These are phyloP conservation scores for Aspergillus homomorphus DNA, from an alignment of 495 filamentous ascomycete genomes.

Conservation along the genomic window DNA sequence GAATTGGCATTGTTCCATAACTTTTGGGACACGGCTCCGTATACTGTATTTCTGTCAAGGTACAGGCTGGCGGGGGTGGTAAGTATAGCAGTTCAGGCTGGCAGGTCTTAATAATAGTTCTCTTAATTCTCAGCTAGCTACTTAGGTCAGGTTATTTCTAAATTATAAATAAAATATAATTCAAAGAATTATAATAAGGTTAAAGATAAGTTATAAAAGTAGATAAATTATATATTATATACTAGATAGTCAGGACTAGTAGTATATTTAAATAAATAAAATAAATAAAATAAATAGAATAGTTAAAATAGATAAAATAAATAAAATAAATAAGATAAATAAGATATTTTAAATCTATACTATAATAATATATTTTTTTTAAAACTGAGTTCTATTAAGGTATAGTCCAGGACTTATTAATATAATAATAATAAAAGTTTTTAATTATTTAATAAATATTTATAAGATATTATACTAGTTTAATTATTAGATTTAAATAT, in stretches of 20 bases:
- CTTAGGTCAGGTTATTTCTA: background rate
- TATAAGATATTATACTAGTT: background rate
- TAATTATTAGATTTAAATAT: background rate
- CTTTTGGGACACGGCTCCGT: background rate
- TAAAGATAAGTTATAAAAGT: background rate
- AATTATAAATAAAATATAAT: slow-evolving; percentile 3
- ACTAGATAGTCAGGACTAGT: no score
- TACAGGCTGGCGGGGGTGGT: no score
- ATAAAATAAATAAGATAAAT: no score
- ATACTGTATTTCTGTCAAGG: background rate
- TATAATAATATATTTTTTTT: no score
- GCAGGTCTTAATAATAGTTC: no score
- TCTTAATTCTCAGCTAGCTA: background rate
- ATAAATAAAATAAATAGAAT: no score
- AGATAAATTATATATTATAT: no score
- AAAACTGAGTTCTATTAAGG: no score
- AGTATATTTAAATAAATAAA: no score
- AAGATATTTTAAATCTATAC: no score
- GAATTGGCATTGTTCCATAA: background rate
- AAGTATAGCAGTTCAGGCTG: no score
- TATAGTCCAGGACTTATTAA: background rate
- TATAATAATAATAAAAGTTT: slow-evolving; percentile 1
- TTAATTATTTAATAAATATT: background rate
- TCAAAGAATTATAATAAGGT: background rate
- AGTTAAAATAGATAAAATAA: no score